Evolutionary conservation across 2,329 filamentous ascomycete genomes (phyloP).

Genomic region (Talaromyces albobiverticillius): DNA sequence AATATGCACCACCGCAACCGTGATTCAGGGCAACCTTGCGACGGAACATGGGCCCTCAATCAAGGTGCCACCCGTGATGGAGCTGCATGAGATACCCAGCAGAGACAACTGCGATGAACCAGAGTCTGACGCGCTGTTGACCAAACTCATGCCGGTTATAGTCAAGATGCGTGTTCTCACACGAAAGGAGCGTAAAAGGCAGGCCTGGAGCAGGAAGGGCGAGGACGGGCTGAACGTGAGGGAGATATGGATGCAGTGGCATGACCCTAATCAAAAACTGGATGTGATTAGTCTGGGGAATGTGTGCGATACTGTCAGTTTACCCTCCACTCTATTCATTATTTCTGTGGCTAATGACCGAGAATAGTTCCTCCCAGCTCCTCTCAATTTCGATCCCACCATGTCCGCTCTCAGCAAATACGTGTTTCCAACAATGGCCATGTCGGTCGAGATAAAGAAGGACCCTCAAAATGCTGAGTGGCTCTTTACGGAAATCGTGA

Average conservation of each 20-base stretch:
- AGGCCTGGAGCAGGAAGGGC: conserved; percentile 7
- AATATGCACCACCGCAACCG: conserved; percentile 8
- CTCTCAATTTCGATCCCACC: conserved; percentile 13
- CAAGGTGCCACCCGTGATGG: conserved; percentile 4
- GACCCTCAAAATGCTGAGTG: conserved; percentile 13
- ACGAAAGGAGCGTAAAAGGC: conserved; percentile 5
- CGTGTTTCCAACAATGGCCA: conserved; percentile 11
- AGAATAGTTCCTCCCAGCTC: conserved; percentile 12
- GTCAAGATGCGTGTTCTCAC: conserved; percentile 9
- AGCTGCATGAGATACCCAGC: conserved; percentile 4
- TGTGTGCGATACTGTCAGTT: conserved; percentile 8
- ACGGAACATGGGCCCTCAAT: conserved; percentile 8
- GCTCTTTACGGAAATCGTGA: conserved; percentile 7
- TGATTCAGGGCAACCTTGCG: conserved; percentile 13
- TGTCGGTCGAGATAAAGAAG: conserved; percentile 13
- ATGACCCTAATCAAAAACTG: conserved; percentile 5
- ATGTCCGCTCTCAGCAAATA: conserved; percentile 10
- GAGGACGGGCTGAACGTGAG: conserved; percentile 6
- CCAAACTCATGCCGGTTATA: conserved; percentile 10
- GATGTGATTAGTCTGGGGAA: conserved; percentile 13
- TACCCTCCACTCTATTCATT: too few relatives aligned
- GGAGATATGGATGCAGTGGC: conserved; percentile 11
- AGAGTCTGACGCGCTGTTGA: not conserved
- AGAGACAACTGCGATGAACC: conserved; percentile 4
- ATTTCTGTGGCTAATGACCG: too few relatives aligned